phyloP scores from a whole-genome alignment of 1,139 yeast genomes.

The Geotrichum phurueaensis region DNA sequence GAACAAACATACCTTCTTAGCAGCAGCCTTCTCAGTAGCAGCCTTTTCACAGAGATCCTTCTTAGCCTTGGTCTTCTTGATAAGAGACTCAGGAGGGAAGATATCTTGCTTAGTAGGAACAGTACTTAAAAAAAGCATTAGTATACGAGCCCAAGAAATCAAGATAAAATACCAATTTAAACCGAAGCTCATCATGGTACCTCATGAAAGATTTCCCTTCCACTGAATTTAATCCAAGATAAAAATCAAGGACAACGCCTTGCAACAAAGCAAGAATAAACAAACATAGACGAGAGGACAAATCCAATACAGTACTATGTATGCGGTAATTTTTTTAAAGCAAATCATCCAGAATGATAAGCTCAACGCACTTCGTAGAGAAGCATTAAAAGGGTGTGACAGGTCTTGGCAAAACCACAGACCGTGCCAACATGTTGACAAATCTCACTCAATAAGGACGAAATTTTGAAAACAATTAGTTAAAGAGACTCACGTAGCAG shows the following conservation, averaged over 20 bases:
- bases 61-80: conserved; percentile 84
- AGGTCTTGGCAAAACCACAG: conserved; percentile 1
- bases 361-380: conserved; percentile 23
- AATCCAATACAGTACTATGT: conserved; percentile 2
- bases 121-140: conserved; percentile 19
- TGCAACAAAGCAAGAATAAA: conserved; percentile 12
- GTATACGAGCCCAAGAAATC: conserved; percentile 8
- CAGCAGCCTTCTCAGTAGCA: conserved; percentile 81
- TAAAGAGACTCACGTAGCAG: conserved; percentile 8
- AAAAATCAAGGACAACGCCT: conserved; percentile 20
- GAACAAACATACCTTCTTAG: conserved; percentile 69
- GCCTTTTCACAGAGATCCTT: conserved; percentile 58
- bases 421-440: background rate
- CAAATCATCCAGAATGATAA: conserved; percentile 6
- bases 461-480: background rate
- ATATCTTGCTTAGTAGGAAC: conserved; percentile 32
- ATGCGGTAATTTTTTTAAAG: conserved; percentile 10
- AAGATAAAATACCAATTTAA: background rate
- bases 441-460: conserved; percentile 4
- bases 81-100: conserved; percentile 82
- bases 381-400: conserved; percentile 14
- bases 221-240: conserved; percentile 20
- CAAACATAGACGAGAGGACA: conserved; percentile 17
- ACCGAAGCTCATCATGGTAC: background rate
- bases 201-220: conserved; percentile 18